phyloP scores from a whole-genome alignment of 192 early-diverging fungal genomes.

The Podila minutissima region DNA sequence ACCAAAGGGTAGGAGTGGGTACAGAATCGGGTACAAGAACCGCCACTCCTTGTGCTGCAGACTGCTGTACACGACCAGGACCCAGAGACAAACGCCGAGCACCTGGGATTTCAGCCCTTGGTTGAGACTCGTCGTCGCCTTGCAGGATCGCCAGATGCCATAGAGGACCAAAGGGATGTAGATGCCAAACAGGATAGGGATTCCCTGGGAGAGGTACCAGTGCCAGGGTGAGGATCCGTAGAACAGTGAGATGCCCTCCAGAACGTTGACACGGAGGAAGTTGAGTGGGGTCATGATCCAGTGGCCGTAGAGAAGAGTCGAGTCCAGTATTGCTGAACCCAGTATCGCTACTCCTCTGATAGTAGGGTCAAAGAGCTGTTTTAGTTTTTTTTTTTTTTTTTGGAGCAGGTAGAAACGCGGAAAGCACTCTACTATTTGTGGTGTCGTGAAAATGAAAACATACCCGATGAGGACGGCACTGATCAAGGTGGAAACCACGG shows the following conservation, averaged over 20 bases:
- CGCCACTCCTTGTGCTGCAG: conserved; percentile 95
- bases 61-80: conserved; percentile 74
- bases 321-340: conserved; percentile 69
- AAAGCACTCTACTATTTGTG: not conserved
- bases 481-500: conserved; percentile 26
- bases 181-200: conserved; percentile 81
- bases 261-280: conserved; percentile 87
- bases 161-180: conserved; percentile 74
- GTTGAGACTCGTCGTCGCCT: conserved; percentile 16
- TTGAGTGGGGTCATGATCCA: conserved; percentile 80
- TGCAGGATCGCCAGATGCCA: conserved; percentile 55
- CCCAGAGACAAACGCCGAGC: conserved; percentile 56
- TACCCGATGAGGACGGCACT: conserved; percentile 58
- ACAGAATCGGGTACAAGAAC: conserved; percentile 88
- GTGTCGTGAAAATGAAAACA: not conserved
- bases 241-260: conserved; percentile 82
- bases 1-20: conserved; percentile 66
- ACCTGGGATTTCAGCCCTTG: conserved; percentile 23
- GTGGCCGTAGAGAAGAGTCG: conserved; percentile 67
- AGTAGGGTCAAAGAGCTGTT: not conserved
- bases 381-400: not conserved
- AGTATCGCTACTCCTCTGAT: conserved; percentile 57
- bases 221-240: conserved; percentile 93
- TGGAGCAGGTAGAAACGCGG: not conserved
- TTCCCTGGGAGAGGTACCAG: conserved; percentile 88